Base-by-base conservation (phyloP, 805 yeast genomes). In the Metschnikowia kunwiensis region DNA sequence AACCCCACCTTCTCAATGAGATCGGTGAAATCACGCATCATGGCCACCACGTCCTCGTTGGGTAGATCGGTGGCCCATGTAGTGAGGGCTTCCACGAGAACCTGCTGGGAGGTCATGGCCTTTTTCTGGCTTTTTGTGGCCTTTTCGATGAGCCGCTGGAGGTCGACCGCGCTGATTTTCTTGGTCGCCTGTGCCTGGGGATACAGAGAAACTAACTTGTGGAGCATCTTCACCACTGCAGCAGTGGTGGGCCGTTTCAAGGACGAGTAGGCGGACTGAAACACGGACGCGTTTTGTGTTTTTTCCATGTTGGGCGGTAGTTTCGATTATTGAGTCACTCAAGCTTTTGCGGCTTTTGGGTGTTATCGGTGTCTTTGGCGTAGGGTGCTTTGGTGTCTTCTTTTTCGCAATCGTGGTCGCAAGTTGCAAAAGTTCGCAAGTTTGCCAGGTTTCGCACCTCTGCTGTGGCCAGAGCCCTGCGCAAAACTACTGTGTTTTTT, bases 111-210 rank as follows among this genome's bases (percentile, higher is more conserved):
- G 8, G 28, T 27, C 29, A 34, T 51, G 4, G 60, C 44, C 11
- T 63, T 62, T 12, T 60, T 46, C 49, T 74, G 76, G 15, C 53
- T 34, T 25, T 61, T 62, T 3, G 70, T 43, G 7, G 72, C 54
- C 33, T 60, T 58, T 22, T 43, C 47, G 15, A 48, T 43, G 21
- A 48, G 38, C 21, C 39, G 35, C 36, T 43, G 52, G n/a, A 48
- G 26, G 15, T 43, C 50, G 6, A 28, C 24, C 1, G 52, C 52
- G 13, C 38, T 27, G 8, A 30, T 35, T 19, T 40, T 45, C 17
- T 32, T 34, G n/a, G 27, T 37, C 16, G 25, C n/a, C 18, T 34
- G 33, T 12, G 17, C 23, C 29, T 6, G 28, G 23, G 36, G 40
- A 25, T 42, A 38, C 5, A 29, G 36, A 17, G 39, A 30, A 11